Percentiles rank a stretch among this genome's conserved stretches.
phyloP scores from a whole-genome alignment of 768 basidiomycete genomes.

The Rhodotorula toruloides region DNA sequence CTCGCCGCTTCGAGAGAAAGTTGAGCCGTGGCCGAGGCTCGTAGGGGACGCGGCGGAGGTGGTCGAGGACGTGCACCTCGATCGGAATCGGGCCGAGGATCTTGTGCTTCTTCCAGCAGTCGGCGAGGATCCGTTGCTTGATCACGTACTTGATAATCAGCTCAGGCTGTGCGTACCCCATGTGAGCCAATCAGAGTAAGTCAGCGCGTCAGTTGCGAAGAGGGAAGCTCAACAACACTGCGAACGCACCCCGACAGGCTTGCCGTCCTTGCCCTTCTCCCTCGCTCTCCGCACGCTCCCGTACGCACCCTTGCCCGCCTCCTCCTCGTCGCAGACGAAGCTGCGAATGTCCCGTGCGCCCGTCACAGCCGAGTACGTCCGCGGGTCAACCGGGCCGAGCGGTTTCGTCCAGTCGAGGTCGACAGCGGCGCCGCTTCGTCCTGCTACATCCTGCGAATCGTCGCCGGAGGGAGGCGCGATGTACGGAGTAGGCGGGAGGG shows the following conservation, averaged over 20 bases:
- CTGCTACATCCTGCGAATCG: not conserved
- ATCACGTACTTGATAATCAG: conserved; percentile 97
- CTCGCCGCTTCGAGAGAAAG: conserved; percentile 46
- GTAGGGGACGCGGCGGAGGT: conserved; percentile 36
- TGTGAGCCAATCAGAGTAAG: conserved; percentile 10
- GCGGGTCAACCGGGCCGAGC: conserved; percentile 45
- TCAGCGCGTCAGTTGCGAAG: conserved; percentile 9
- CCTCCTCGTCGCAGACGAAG: conserved; percentile 73
- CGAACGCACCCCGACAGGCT: conserved; percentile 70
- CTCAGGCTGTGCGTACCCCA: conserved; percentile 64
- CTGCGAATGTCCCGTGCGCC: conserved; percentile 74
- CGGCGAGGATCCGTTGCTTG: conserved; percentile 94
- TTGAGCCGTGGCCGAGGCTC: conserved; percentile 60
- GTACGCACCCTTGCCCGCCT: conserved; percentile 86
- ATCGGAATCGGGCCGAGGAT: conserved; percentile 93
- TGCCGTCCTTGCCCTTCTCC: conserved; percentile 67
- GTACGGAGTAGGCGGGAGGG: conserved; percentile 8
- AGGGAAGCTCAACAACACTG: not conserved
- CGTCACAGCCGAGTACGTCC: conserved; percentile 47
- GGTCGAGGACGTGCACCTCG: conserved; percentile 70
- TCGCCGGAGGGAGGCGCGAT: not conserved
- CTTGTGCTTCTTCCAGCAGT: conserved; percentile 98
- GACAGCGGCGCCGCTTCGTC: conserved; percentile 8
- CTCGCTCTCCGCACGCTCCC: conserved; percentile 86
- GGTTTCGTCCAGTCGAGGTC: conserved; percentile 44